phyloP scores from a whole-genome alignment of 2,329 filamentous ascomycete genomes.

The Colletotrichum higginsianum region DNA sequence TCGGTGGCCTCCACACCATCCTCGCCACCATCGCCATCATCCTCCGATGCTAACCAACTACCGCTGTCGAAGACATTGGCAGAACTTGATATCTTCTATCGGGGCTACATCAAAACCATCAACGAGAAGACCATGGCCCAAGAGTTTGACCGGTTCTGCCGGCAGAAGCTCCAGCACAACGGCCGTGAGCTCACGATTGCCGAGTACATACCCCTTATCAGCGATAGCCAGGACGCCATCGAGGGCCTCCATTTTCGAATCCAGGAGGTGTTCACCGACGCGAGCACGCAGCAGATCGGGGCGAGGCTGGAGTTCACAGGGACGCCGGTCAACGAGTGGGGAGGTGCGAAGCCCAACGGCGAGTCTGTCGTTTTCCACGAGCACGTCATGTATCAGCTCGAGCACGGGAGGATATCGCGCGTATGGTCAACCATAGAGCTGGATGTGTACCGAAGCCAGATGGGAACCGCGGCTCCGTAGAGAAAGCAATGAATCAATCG shows the following conservation, averaged over 20 bases:
- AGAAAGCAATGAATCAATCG: background rate
- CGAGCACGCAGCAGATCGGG: constrained; percentile 49
- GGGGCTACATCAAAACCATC: constrained; percentile 50
- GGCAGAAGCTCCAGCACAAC: constrained; percentile 50
- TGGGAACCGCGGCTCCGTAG: background rate
- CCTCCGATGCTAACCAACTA: too few species aligned
- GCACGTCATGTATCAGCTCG: constrained; percentile 53
- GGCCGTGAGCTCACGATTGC: constrained; percentile 43
- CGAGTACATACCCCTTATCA: constrained; percentile 50
- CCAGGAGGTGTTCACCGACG: constrained; percentile 49
- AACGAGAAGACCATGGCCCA: constrained; percentile 49
- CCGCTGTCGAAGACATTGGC: background rate
- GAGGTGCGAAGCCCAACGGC: constrained; percentile 49
- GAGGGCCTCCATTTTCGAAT: constrained; percentile 47
- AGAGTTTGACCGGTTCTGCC: constrained; percentile 48
- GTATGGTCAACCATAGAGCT: constrained; percentile 53
- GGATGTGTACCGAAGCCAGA: constrained; percentile 44
- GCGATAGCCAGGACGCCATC: constrained; percentile 48
- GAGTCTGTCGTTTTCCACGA: constrained; percentile 50
- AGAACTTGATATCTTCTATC: constrained; percentile 44
- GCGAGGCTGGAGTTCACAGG: constrained; percentile 51
- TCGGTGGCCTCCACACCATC: background rate
- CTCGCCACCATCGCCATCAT: background rate
- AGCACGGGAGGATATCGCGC: constrained; percentile 50
- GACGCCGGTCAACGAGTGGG: constrained; percentile 47